phyloP scores from a whole-genome alignment of 495 filamentous ascomycete genomes.

The Penicillium antarcticum region DNA sequence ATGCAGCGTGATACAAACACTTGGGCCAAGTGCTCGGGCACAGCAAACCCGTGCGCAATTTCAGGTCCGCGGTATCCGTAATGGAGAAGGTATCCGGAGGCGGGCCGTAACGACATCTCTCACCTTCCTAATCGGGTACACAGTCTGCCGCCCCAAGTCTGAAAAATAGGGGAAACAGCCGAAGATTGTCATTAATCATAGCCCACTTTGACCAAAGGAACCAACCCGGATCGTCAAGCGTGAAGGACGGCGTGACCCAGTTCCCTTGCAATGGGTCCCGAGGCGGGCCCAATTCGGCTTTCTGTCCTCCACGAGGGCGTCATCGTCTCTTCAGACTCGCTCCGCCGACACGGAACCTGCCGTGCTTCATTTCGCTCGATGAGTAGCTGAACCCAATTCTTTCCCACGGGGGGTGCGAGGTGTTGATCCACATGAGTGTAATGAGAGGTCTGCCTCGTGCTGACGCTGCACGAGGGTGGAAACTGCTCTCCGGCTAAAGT shows the following conservation, averaged over 20 bases:
- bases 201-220: not conserved
- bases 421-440: not conserved
- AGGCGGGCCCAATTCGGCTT: not conserved
- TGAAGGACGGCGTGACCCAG: not conserved
- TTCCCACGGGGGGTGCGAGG: not conserved
- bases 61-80: not conserved
- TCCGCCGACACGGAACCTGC: slow-evolving; percentile 5
- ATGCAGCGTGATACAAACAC: too few species aligned
- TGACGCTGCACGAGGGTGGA: slow-evolving; percentile 10
- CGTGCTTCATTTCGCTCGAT: not conserved
- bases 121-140: slow-evolving; percentile 13
- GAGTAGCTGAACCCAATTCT: slow-evolving; percentile 5
- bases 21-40: too few species aligned
- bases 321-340: not conserved
- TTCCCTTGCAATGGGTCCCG: not conserved
- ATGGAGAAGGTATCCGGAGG: not conserved
- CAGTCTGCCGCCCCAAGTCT: not conserved
- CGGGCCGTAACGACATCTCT: not conserved
- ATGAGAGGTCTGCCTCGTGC: not conserved
- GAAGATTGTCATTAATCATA: not conserved
- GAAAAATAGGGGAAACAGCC: not conserved
- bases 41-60: too few species aligned
- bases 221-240: not conserved
- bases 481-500: slow-evolving; percentile 1
- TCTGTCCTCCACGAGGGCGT: not conserved